Conservation (phyloP, 1,284 basidiomycete genomes). For the Amylostereum areolatum region DNA sequence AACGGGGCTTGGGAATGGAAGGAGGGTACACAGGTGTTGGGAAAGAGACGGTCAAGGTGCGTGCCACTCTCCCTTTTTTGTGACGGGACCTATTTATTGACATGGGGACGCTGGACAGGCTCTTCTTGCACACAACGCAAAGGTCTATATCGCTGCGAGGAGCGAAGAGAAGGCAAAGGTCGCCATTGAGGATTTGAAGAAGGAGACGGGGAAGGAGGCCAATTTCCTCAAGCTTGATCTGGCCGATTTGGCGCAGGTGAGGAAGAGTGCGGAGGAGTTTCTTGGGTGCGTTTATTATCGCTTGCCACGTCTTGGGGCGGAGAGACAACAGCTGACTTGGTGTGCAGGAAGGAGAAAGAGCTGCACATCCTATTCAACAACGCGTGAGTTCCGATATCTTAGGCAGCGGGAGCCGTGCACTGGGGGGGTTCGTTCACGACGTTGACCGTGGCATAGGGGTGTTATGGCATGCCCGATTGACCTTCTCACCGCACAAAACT, state of each 20-base stretch:
- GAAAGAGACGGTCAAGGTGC: slow-evolving; percentile 9
- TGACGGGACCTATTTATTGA: neutral
- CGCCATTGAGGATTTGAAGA: slow-evolving; percentile 36
- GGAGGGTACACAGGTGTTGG: slow-evolving; percentile 22
- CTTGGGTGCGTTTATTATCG: slow-evolving; percentile 20
- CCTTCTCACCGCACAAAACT: slow-evolving; percentile 36
- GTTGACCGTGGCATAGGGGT: slow-evolving; percentile 27
- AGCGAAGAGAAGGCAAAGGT: slow-evolving; percentile 12
- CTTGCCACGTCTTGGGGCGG: neutral
- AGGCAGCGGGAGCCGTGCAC: too few relatives aligned
- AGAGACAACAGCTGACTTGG: neutral
- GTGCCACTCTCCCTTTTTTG: neutral
- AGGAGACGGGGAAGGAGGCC: slow-evolving; percentile 28
- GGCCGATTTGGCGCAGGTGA: slow-evolving; percentile 36
- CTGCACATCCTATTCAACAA: slow-evolving; percentile 30
- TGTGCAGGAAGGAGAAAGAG: slow-evolving; percentile 25
- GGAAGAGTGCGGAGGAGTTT: slow-evolving; percentile 32
- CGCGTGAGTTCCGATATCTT: slow-evolving; percentile 24
- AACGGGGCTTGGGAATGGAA: neutral
- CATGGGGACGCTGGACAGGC: neutral
- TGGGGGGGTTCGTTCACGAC: neutral
- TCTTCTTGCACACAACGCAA: slow-evolving; percentile 1
- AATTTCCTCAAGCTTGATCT: slow-evolving; percentile 46
- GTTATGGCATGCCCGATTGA: slow-evolving; percentile 37
- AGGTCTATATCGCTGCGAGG: slow-evolving; percentile 3